Percentiles rank a stretch among this genome's conserved stretches.
Evolutionary conservation across 2,329 filamentous ascomycete genomes (phyloP).

Genomic region (Thelonectria discophora): DNA sequence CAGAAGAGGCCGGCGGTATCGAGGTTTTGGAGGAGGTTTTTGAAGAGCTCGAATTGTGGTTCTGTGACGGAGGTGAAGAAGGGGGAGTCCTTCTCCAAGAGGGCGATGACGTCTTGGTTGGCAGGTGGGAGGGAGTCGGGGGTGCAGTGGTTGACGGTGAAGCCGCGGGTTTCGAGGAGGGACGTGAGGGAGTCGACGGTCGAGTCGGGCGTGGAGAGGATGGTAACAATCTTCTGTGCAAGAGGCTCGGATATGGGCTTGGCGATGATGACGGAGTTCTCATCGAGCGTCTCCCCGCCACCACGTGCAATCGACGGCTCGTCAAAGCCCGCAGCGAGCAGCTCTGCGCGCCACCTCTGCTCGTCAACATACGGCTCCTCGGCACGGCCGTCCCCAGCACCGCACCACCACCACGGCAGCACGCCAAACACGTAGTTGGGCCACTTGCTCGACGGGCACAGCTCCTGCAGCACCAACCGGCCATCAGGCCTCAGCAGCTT

Average conservation of each 20-base stretch:
- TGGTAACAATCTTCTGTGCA: background rate
- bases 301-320: constrained; percentile 30
- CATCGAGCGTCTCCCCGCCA: constrained; percentile 27
- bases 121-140: constrained; percentile 28
- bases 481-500: constrained; percentile 46
- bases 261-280: constrained; percentile 24
- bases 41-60: constrained; percentile 26
- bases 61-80: constrained; percentile 40
- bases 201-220: background rate
- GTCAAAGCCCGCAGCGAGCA: constrained; percentile 41
- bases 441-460: constrained; percentile 35
- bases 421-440: constrained; percentile 44
- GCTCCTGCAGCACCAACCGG: constrained; percentile 44
- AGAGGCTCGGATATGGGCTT: background rate
- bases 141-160: constrained; percentile 23
- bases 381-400: constrained; percentile 39
- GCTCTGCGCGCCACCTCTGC: constrained; percentile 41
- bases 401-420: constrained; percentile 50
- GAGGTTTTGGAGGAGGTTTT: constrained; percentile 15
- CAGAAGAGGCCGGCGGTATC: constrained; percentile 38
- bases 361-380: constrained; percentile 41
- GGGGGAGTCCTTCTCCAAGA: constrained; percentile 39
- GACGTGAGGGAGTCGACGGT: background rate
- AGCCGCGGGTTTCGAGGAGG: constrained; percentile 29
- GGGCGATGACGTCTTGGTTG: constrained; percentile 41